Base-by-base conservation (phyloP, 495 filamentous ascomycete species). In the Hypoxylon perforatum region DNA sequence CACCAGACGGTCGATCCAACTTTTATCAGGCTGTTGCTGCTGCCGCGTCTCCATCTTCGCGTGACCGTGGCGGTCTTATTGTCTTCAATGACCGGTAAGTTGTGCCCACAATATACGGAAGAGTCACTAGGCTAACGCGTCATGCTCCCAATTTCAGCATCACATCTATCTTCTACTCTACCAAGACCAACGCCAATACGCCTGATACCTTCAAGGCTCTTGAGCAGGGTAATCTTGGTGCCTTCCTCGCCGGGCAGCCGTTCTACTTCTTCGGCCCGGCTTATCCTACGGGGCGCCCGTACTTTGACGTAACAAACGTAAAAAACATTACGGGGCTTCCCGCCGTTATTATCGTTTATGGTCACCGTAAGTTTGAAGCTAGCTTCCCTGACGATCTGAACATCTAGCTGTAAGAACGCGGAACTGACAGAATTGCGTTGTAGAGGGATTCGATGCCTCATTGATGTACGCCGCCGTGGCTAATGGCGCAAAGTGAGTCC, bases 111-210 rank as follows among this genome's bases (percentile, higher is more conserved):
- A n/a, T n/a, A 33, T 33, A 10, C 30, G 1, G 11, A 33, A 33
- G 30, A 41, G 38, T 41, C 12, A 41, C 38, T 7, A n/a, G 15
- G 14, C 38, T 41, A 17, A 41, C 17, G 3, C 1, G 7, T 15
- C 17, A 41, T 17, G 38, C 12, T 3, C 38, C 2, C 14, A n/a
- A 2, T 41, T 17, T n/a, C 38, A 41, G 38, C 12, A 80, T 83
- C 61, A 77, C 74, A 9, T 75, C 71, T 1, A 80, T 81, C 15
- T 82, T 75, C 66, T 84, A 80, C 38, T 77, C 75, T 7, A 78
- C 81, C 50, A 85, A 85, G 65, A 78, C 76, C 12, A 78, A 84
- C 51, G 80, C 80, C 52, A 85, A 85, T 61, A 77, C 79, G 38
- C 72, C 82, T 33, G 81, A 85, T 58, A 83, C 82, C 11, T 85